phyloP scores from a whole-genome alignment of 345 rosid species.

The Dipteronia sinensis region DNA sequence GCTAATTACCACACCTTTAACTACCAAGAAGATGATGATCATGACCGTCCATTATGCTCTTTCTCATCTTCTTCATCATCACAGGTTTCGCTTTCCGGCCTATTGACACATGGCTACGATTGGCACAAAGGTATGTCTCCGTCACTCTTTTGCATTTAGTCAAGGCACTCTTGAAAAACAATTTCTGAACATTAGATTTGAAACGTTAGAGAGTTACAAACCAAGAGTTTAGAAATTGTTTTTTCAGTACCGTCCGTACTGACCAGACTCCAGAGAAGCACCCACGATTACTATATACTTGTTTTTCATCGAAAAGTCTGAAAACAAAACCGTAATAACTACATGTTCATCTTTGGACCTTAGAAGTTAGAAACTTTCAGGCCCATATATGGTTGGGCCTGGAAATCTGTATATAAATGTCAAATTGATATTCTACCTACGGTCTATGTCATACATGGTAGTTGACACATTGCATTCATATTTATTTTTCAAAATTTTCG shows the following conservation, averaged over 20 bases:
- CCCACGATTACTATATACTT: no score
- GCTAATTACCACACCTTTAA: constrained; percentile 25
- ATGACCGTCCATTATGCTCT: constrained; percentile 44
- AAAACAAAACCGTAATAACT: neutral
- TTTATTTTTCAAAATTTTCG: no score
- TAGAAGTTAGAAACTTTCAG: neutral
- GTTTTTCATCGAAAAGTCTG: neutral
- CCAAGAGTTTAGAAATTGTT: no score
- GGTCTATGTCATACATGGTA: no score
- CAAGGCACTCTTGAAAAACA: no score
- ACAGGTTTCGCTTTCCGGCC: constrained; percentile 52
- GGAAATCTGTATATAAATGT: neutral
- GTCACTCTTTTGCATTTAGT: no score
- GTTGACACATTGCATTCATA: no score
- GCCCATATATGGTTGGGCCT: neutral
- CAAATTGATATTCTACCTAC: neutral
- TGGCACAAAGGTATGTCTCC: constrained; percentile 54
- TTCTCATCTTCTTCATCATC: constrained; percentile 61
- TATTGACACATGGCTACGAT: constrained; percentile 31
- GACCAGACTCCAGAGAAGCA: no score
- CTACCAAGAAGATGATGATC: constrained; percentile 47
- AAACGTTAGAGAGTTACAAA: no score
- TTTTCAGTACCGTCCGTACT: no score
- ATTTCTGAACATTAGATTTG: no score
- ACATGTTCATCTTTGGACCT: no score